These are phyloP conservation scores for Aquilaria agallochum DNA, from an alignment of 441 rosid species.

Conservation along the genomic window DNA sequence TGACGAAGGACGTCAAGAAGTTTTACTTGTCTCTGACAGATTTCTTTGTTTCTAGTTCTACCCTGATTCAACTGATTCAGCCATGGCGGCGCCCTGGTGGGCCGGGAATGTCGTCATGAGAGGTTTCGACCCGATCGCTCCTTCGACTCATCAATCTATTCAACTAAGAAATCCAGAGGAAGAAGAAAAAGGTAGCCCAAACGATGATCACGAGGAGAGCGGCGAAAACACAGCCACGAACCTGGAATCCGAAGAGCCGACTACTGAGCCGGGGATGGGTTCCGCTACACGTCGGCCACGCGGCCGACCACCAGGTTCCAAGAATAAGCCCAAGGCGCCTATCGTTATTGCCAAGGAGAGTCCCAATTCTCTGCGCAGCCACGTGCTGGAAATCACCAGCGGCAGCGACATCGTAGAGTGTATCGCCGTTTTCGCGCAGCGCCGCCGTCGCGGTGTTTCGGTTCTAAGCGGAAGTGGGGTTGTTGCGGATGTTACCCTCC, in stretches of 20 bases:
- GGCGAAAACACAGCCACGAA: slow-evolving; percentile 32
- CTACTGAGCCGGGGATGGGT: slow-evolving; percentile 30
- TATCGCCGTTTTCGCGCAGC: slow-evolving; percentile 65
- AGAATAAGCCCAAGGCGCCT: slow-evolving; percentile 79
- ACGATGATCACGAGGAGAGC: slow-evolving; percentile 11
- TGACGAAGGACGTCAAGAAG: too few species aligned
- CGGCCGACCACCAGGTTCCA: slow-evolving; percentile 85
- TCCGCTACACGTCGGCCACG: slow-evolving; percentile 62
- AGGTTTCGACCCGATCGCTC: background rate
- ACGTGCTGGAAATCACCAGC: slow-evolving; percentile 75
- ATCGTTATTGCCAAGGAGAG: slow-evolving; percentile 80
- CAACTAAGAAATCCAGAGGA: too few species aligned
- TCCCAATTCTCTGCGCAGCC: slow-evolving; percentile 78
- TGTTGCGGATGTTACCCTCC: slow-evolving; percentile 70
- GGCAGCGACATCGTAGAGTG: slow-evolving; percentile 81
- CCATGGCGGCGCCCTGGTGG: slow-evolving; percentile 95
- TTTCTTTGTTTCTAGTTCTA: too few species aligned
- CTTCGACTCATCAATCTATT: too few species aligned
- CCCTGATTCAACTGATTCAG: background rate
- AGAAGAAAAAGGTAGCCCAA: too few species aligned
- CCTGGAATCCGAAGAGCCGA: slow-evolving; percentile 24
- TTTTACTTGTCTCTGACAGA: too few species aligned
- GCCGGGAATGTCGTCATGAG: slow-evolving; percentile 69
- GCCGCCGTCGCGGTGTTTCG: slow-evolving; percentile 81
- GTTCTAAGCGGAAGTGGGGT: slow-evolving; percentile 74